Evolutionary conservation across 345 rosid species (phyloP).

Genomic region (Noccaea bulbosa): DNA sequence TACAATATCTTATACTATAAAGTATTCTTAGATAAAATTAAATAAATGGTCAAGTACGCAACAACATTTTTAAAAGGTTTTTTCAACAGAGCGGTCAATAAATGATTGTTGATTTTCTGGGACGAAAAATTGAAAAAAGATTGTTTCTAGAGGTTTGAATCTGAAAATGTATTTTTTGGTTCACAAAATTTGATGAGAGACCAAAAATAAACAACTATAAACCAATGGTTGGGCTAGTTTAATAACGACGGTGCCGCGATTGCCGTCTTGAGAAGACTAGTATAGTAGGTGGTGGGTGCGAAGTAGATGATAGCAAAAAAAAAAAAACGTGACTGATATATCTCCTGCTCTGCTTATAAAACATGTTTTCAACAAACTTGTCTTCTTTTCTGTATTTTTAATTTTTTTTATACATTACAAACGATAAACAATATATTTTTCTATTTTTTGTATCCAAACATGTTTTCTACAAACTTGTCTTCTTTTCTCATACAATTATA

Average conservation of each 20-base stretch:
- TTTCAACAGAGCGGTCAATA: constrained; percentile 8
- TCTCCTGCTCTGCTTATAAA: not conserved
- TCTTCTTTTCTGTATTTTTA: not conserved
- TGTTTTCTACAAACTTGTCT: no score
- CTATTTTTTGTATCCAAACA: no score
- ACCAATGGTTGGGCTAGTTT: not conserved
- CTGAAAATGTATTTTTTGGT: not conserved
- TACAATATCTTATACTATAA: not conserved
- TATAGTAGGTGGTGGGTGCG: constrained; percentile 6
- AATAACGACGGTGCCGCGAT: not conserved
- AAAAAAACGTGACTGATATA: constrained; percentile 11
- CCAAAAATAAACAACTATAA: not conserved
- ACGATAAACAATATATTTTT: not conserved
- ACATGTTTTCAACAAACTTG: not conserved
- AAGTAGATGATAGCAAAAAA: constrained; percentile 5
- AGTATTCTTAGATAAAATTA: not conserved
- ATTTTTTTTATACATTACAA: not conserved
- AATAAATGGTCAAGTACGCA: constrained; percentile 30
- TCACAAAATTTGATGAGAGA: not conserved
- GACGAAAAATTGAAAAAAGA: not conserved
- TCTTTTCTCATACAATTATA: no score
- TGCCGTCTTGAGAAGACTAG: constrained; percentile 3
- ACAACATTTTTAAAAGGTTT: not conserved
- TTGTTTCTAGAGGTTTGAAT: not conserved
- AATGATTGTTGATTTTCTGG: constrained; percentile 20